Evolutionary conservation across 83 land plant genomes (phyloP).

Genomic region (Larix sibirica): DNA sequence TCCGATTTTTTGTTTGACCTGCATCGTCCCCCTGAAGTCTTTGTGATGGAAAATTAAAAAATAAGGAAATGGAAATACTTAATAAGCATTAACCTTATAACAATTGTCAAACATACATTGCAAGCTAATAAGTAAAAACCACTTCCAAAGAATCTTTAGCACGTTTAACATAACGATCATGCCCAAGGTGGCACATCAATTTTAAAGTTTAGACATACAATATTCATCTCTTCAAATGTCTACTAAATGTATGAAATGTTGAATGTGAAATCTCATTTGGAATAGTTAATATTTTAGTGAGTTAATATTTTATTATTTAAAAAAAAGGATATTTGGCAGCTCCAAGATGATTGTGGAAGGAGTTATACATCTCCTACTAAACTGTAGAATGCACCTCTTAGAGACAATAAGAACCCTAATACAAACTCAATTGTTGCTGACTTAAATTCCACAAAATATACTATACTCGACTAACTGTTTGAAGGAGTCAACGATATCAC

Average conservation of each 20-base stretch:
- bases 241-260: background rate
- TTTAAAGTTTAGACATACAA: background rate
- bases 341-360: too few relatives aligned
- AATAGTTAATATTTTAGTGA: background rate
- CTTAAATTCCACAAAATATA: too few relatives aligned
- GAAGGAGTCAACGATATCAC: too few relatives aligned
- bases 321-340: too few relatives aligned
- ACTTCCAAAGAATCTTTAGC: background rate
- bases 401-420: too few relatives aligned
- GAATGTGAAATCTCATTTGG: background rate
- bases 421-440: too few relatives aligned
- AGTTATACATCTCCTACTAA: too few relatives aligned
- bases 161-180: too few relatives aligned
- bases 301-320: too few relatives aligned
- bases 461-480: too few relatives aligned
- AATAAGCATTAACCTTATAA: background rate
- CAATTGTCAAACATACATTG: too few relatives aligned
- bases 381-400: too few relatives aligned
- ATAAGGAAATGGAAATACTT: background rate
- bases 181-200: background rate
- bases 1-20: constrained; percentile 14
- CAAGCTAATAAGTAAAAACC: background rate
- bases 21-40: constrained; percentile 13
- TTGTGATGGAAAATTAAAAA: constrained; percentile 13
- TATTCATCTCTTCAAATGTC: background rate